phyloP scores from a whole-genome alignment of 805 yeast genomes.

The Suhomyces canberraensis region DNA sequence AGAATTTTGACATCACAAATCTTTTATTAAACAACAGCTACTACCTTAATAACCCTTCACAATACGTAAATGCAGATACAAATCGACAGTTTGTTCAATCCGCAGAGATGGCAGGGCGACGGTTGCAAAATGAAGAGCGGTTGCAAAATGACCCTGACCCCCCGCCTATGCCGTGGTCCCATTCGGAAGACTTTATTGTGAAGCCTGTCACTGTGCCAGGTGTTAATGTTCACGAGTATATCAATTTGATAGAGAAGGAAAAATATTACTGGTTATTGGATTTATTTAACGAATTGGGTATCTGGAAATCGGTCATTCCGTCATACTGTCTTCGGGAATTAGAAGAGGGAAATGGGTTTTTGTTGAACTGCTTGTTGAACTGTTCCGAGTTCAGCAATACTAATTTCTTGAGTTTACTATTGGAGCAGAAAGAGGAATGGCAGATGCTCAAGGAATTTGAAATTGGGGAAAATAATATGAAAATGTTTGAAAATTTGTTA shows the following conservation, averaged over 20 bases:
- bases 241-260: conserved; percentile 28
- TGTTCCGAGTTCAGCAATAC: conserved; percentile 20
- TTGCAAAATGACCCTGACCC: neutral
- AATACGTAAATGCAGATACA: neutral
- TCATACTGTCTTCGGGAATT: conserved; percentile 23
- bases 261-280: conserved; percentile 39
- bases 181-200: neutral
- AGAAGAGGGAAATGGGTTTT: conserved; percentile 13
- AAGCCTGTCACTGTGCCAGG: conserved; percentile 1
- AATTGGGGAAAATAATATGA: conserved; percentile 11
- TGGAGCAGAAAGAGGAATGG: conserved; percentile 26
- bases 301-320: conserved; percentile 39
- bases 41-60: conserved; percentile 1
- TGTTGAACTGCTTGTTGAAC: conserved; percentile 29
- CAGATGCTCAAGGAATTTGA: conserved; percentile 8
- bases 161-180: neutral
- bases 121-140: neutral
- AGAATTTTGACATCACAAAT: conserved; percentile 25
- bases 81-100: too few relatives aligned
- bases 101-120: neutral
- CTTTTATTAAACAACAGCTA: conserved; percentile 19
- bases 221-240: conserved; percentile 18
- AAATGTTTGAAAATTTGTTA: conserved; percentile 26
- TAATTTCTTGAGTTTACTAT: conserved; percentile 9
- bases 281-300: conserved; percentile 34